Conservation (phyloP, 495 filamentous ascomycete genomes). For the Platismatia glauca region DNA sequence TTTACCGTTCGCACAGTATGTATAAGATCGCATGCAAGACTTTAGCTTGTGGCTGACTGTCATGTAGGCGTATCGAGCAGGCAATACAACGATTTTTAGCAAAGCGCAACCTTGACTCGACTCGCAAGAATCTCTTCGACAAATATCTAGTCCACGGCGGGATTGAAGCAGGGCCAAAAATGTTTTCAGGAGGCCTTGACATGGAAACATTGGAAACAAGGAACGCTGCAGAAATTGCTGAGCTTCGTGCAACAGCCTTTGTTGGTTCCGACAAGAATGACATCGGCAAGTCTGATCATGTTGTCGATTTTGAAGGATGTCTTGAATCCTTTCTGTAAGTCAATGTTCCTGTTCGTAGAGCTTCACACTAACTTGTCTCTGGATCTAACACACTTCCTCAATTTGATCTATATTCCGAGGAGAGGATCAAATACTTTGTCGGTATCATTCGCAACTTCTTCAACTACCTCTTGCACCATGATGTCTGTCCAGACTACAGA, state of each 20-base stretch:
- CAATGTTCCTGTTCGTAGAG: neutral
- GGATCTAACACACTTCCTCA: constrained; percentile 42
- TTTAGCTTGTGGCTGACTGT: constrained; percentile 10
- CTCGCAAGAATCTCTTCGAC: constrained; percentile 56
- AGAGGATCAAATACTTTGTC: constrained; percentile 43
- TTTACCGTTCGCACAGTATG: constrained; percentile 37
- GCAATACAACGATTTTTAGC: constrained; percentile 74
- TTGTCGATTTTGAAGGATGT: constrained; percentile 71
- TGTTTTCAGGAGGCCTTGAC: constrained; percentile 55
- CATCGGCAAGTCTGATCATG: constrained; percentile 43
- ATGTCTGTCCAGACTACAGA: constrained; percentile 74
- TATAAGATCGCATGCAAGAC: neutral
- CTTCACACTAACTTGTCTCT: neutral
- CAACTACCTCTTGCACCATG: constrained; percentile 74
- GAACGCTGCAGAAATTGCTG: constrained; percentile 51
- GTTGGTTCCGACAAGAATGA: constrained; percentile 39
- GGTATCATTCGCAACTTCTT: constrained; percentile 75
- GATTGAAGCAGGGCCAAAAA: constrained; percentile 54
- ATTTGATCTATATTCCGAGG: constrained; percentile 39
- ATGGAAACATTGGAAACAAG: constrained; percentile 45
- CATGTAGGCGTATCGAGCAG: constrained; percentile 64
- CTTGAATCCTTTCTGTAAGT: constrained; percentile 70
- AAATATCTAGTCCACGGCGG: constrained; percentile 82
- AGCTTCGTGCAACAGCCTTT: constrained; percentile 51
- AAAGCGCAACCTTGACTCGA: constrained; percentile 60